These are phyloP conservation scores for Magnolia officinalis DNA, from an alignment of 164 flowering plant genomes.

Conservation along the genomic window DNA sequence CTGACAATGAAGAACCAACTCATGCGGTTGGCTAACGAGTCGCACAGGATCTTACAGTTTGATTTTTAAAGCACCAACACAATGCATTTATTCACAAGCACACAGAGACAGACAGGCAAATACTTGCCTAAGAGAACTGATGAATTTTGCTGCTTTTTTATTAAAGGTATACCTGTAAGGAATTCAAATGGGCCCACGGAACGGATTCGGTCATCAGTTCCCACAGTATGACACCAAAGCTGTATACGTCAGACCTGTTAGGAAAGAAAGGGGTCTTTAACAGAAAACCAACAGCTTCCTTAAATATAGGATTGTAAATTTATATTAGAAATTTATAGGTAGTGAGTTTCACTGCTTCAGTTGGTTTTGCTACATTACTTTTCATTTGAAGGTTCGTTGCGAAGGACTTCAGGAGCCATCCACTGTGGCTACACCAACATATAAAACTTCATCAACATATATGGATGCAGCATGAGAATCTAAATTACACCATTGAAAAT, in stretches of 20 bases:
- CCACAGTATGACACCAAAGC: conserved; percentile 90
- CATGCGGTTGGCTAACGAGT: not conserved
- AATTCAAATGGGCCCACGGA: conserved; percentile 70
- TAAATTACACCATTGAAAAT: not conserved
- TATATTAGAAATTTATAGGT: no score
- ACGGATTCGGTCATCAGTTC: conserved; percentile 69
- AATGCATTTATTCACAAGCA: not conserved
- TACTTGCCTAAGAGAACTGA: no score
- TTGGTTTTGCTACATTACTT: conserved; percentile 41
- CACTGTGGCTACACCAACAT: conserved; percentile 73
- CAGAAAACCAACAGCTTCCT: not conserved
- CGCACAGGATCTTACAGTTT: not conserved
- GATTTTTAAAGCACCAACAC: not conserved
- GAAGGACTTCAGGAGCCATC: conserved; percentile 99
- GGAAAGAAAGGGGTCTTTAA: not conserved
- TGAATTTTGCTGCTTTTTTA: no score
- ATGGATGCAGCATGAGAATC: not conserved
- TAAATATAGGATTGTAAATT: not conserved
- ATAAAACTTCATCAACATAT: not conserved
- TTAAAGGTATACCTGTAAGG: conserved; percentile 51
- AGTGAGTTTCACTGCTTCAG: no score
- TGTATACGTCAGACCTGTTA: conserved; percentile 80
- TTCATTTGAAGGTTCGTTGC: conserved; percentile 89
- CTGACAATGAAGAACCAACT: not conserved
- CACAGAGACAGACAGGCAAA: no score